Evolutionary conservation across 148 eudicot genomes (phyloP).

Genomic region (Dianthus caryophyllus): DNA sequence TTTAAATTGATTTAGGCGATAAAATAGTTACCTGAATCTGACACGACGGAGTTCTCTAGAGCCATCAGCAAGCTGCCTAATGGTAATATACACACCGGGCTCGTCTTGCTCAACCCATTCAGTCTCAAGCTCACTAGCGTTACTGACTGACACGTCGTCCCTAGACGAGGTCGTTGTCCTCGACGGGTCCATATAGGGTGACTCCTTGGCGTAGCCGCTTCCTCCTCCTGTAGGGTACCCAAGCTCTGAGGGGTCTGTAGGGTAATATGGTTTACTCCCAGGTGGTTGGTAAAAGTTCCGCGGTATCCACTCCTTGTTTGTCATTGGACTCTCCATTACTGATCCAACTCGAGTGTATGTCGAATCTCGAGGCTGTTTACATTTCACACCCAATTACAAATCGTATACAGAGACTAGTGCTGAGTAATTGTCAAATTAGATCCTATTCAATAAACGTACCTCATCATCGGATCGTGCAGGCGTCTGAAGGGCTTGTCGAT

Average conservation of each 20-base stretch:
- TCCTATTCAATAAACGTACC: too few species aligned
- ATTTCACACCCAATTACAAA: background rate
- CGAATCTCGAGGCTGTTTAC: conserved; percentile 66
- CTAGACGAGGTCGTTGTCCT: conserved; percentile 82
- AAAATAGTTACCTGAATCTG: conserved; percentile 74
- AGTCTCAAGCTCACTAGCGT: conserved; percentile 84
- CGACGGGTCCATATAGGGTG: conserved; percentile 71
- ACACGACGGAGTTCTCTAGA: conserved; percentile 86
- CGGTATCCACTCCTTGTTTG: conserved; percentile 85
- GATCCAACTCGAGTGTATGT: conserved; percentile 76
- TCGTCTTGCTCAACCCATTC: conserved; percentile 98
- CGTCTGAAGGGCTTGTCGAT: conserved; percentile 82
- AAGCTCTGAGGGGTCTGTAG: conserved; percentile 48
- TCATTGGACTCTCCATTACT: conserved; percentile 75
- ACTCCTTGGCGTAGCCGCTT: conserved; percentile 37
- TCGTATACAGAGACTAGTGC: too few species aligned
- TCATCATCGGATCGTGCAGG: conserved; percentile 90
- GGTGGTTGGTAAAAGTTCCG: conserved; percentile 63
- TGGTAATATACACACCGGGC: conserved; percentile 86
- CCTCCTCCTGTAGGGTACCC: conserved; percentile 50
- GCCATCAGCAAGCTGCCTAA: conserved; percentile 84
- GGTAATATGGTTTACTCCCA: conserved; percentile 43
- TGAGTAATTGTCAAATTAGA: too few species aligned
- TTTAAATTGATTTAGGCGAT: background rate
- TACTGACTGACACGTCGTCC: conserved; percentile 83